Evolutionary conservation across 163 green algal genomes (phyloP).

Genomic region (Scenedesmus sp.): DNA sequence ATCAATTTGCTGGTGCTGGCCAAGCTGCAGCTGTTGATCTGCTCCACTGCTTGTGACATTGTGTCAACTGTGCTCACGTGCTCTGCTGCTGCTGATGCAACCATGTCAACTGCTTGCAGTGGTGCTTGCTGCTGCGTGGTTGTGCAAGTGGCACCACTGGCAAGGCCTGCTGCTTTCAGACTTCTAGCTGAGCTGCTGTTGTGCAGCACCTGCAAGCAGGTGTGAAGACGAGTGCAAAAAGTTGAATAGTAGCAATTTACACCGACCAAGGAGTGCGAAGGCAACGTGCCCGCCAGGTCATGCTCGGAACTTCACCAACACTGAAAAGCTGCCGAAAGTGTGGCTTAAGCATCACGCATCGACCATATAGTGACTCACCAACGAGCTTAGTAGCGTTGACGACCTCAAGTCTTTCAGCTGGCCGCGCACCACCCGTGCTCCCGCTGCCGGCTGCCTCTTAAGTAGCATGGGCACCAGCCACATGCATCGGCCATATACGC

Average conservation of each 20-base stretch:
- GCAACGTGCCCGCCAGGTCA: not conserved
- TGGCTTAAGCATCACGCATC: not conserved
- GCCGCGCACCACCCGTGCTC: not conserved
- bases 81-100: not conserved
- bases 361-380: not conserved
- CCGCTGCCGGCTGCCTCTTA: not conserved
- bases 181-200: not conserved
- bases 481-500: not conserved
- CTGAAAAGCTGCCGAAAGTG: not conserved
- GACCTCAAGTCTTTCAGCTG: not conserved
- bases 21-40: not conserved
- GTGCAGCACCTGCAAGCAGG: not conserved
- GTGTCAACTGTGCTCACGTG: not conserved
- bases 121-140: not conserved
- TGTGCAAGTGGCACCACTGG: not conserved
- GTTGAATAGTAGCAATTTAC: not conserved
- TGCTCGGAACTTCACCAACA: not conserved
- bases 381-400: not conserved
- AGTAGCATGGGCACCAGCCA: conserved; percentile 11
- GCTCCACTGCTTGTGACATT: not conserved
- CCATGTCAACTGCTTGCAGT: not conserved
- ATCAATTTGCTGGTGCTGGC: not conserved
- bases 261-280: not conserved
- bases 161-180: not conserved
- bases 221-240: not conserved